Conservation (phyloP, 2,329 filamentous ascomycete genomes). For the Stenocarpella maydis region DNA sequence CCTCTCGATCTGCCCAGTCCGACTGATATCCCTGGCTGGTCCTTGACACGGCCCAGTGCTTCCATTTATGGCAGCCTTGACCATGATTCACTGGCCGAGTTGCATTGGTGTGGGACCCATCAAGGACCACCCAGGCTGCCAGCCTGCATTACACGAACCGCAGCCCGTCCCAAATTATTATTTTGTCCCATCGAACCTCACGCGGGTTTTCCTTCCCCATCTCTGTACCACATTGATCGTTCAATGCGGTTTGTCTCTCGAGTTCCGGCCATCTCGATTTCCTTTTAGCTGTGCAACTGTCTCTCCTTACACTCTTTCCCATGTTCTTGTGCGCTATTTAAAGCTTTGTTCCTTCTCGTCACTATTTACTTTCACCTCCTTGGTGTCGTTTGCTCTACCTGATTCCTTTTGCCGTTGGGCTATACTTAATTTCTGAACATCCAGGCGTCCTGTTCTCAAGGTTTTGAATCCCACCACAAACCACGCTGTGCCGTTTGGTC, state of each 20-base stretch:
- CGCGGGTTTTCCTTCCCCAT: constrained; percentile 10
- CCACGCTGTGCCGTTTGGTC: not conserved
- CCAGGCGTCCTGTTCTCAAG: not conserved
- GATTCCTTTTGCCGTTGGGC: not conserved
- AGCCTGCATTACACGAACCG: constrained; percentile 28
- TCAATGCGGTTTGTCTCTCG: not conserved
- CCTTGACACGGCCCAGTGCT: constrained; percentile 20
- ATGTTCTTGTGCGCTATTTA: not conserved
- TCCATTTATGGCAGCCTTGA: constrained; percentile 26
- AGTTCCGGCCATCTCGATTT: not conserved
- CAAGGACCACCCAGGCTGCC: constrained; percentile 16
- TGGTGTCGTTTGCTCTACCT: not conserved
- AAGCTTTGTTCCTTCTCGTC: not conserved
- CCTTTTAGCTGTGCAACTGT: not conserved
- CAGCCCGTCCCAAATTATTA: constrained; percentile 4
- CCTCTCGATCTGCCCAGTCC: constrained; percentile 20
- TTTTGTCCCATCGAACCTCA: constrained; percentile 11
- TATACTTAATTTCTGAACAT: not conserved
- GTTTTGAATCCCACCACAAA: not conserved
- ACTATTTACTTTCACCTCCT: not conserved
- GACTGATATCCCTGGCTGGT: constrained; percentile 4
- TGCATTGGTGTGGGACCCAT: constrained; percentile 17
- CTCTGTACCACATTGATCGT: not conserved
- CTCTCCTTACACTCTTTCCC: not conserved
- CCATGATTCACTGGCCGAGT: constrained; percentile 23